These are phyloP conservation scores for Aspergillus nidulans DNA, from an alignment of 495 filamentous ascomycete species.

Conservation along the genomic window DNA sequence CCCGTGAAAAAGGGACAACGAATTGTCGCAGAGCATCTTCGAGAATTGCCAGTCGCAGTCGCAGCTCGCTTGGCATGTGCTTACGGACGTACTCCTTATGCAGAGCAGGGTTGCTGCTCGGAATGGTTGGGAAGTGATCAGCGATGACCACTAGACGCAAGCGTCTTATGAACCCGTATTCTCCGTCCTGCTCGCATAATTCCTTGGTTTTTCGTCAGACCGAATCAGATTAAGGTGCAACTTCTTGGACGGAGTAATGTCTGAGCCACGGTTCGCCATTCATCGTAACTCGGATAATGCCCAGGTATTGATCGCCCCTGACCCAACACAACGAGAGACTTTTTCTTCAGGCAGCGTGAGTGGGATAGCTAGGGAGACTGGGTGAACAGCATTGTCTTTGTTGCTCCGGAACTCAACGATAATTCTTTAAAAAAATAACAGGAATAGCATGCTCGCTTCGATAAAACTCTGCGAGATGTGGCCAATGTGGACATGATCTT, in stretches of 20 bases:
- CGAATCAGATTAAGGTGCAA: not conserved
- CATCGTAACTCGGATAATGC: not conserved
- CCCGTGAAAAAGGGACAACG: not conserved
- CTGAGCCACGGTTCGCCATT: constrained; percentile 1
- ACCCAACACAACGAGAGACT: not conserved
- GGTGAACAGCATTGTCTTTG: not conserved
- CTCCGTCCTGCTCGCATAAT: not conserved
- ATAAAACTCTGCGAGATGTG: not conserved
- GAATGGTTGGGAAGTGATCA: not conserved
- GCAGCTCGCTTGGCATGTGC: too few species aligned
- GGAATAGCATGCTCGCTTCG: not conserved
- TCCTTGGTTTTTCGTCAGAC: not conserved
- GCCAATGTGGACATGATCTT: too few species aligned
- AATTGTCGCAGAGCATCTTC: not conserved
- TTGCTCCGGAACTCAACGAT: not conserved
- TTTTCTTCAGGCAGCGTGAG: not conserved
- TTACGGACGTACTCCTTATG: too few species aligned
- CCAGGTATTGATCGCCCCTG: not conserved
- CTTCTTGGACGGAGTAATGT: constrained; percentile 1
- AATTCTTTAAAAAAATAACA: too few species aligned
- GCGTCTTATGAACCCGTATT: not conserved
- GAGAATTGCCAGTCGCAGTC: too few species aligned
- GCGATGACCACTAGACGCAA: not conserved
- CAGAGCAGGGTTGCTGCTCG: not conserved
- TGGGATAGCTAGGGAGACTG: not conserved